Base-by-base conservation (phyloP, 768 basidiomycete genomes). In the Tricholoma sp. region DNA sequence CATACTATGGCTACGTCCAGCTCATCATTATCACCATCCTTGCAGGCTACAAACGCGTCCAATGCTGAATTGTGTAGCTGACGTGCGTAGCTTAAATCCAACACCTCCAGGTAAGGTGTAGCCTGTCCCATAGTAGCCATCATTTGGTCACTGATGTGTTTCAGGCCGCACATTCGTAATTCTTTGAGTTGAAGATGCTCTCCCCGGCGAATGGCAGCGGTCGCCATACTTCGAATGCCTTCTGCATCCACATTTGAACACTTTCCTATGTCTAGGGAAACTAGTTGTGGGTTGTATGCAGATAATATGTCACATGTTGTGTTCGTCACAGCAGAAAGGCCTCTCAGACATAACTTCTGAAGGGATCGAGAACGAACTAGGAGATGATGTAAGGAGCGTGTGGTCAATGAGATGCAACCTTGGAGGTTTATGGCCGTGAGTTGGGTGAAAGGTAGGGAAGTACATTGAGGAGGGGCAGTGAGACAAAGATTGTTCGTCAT, bases 81-180 rank as follows among this genome's bases (percentile, higher is more conserved):
- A 31, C 79, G 78, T 55, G 81, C 76, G 64, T 89, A 88, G 70
- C 88, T 89, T 58, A 94, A 71, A 68, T 95, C 93, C 18, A 95
- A 74, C 15, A 91, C 81, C 68, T 92, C 89, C 18, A 95, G 78
- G 62, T 76, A 73, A 17, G 89, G 89, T 0, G 88, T 80, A 2
- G 81, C 85, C 60, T 74, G 80, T 6, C 88, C 92, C 34, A 94
- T 73, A 9, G 73, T 70, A n/a, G 75, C 68, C 80, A 95, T 80
- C 62, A 80, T 78, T 10, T 75, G 72, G 63, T 89, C 86, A 13
- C 78, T 72, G 51, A 85, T 69, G 53, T 81, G 73, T 64, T 78
- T 82, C 56, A 97, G 66, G 0, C 89, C 91, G 6, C 82, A 86
- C 28, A 94, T 59, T 20, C 83, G 75, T 31, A 96, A 76, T 45